phyloP scores from a whole-genome alignment of 164 flowering plant species.

The Vitis cinerea region DNA sequence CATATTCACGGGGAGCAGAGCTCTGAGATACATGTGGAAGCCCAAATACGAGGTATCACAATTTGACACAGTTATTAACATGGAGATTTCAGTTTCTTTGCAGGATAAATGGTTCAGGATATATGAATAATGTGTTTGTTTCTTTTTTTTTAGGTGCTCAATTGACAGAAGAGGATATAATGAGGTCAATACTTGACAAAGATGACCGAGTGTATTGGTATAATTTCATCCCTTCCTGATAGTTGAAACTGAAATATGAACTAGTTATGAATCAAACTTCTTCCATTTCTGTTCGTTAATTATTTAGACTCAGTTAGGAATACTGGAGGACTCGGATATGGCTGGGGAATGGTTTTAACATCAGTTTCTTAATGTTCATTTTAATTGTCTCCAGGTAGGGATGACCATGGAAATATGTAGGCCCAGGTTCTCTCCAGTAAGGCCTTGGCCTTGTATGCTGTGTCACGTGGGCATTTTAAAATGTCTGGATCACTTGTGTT shows the following conservation, averaged over 20 bases:
- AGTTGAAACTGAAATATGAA: background rate
- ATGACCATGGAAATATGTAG: too few relatives aligned
- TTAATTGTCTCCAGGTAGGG: too few relatives aligned
- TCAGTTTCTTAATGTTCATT: too few relatives aligned
- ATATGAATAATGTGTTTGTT: background rate
- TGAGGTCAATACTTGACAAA: slow-evolving; percentile 39
- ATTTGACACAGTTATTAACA: background rate
- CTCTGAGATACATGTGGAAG: slow-evolving; percentile 52
- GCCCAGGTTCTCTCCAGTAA: too few relatives aligned
- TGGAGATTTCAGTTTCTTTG: background rate
- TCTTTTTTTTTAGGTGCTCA: slow-evolving; percentile 33
- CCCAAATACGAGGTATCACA: slow-evolving; percentile 48
- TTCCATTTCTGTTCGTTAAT: background rate
- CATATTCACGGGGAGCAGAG: slow-evolving; percentile 60
- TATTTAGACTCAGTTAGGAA: background rate
- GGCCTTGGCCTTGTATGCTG: too few relatives aligned
- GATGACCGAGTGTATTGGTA: slow-evolving; percentile 80
- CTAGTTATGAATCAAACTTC: background rate
- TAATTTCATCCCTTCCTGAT: slow-evolving; percentile 11
- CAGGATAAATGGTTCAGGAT: background rate
- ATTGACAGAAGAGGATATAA: slow-evolving; percentile 38
- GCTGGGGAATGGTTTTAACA: too few relatives aligned
- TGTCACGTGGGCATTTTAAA: too few relatives aligned
- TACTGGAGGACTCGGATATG: too few relatives aligned
- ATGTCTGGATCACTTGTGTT: too few relatives aligned